Evolutionary conservation across 306 rosid genomes (phyloP), one percentile per base, ranked within the genome.

Genomic region (Gleditsia sinensis): DNA sequence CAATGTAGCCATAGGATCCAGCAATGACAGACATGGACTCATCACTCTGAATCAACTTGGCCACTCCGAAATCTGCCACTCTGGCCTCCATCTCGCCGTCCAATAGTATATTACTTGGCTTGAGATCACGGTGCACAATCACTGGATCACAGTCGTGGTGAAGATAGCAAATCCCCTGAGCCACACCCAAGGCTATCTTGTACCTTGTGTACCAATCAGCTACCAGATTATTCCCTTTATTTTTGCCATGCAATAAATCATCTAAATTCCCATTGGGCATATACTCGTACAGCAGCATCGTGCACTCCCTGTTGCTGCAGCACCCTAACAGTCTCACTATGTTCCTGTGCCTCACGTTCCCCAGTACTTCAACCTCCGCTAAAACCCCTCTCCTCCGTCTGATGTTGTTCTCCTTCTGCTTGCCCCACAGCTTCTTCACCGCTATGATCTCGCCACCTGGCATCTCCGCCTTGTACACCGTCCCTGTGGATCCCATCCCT

Each of bases 11-110:
- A 7, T 94, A 92, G 1, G 99, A 92, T 9, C 99, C 99, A 10
- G 97, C 97, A 42, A 94, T 94, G 8, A 94, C 97, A 0, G 99
- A 94, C 99, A 92, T 92, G n/a, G 97, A 88, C 45, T 94, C 97
- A 8, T 90, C 89, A 13, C 82, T 67, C 24, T 90, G 95, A 69
- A 91, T 92, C 58, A 94, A 50, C 81, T 94, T 94, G 2, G 99
- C 99, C 30, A 94, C 97, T 0, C 99, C 99, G 23, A 94, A 94
- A 81, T 94, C 99, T 0, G 99, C 99, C 39, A 94, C 97, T 21
- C 97, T 83, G 14, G 97, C 95, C 23, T 94, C 99, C 99, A 94
- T 87, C 67, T 94, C 93, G 45, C 80, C 85, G 81, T 94, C 99
- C 76, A 94, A 74, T 4, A 94, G 56, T 0, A 94, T 94, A 24